Evolutionary conservation across 2,329 filamentous ascomycete genomes (phyloP).

Genomic region (Nigrospora osmanthi): DNA sequence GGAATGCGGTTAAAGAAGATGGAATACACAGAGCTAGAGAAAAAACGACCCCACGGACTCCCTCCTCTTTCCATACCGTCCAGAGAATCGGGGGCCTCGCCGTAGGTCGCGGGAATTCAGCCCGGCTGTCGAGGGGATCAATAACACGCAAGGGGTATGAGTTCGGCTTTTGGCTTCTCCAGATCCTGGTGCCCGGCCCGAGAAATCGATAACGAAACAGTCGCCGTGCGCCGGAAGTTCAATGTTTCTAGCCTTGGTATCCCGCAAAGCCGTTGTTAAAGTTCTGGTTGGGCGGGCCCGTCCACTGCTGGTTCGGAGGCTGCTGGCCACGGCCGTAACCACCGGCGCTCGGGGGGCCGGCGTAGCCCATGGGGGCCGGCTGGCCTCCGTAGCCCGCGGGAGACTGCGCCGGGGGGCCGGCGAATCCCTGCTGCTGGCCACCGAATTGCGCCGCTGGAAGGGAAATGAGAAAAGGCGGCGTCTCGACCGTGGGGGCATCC

Average conservation of each 20-base stretch:
- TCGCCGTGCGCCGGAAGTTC: slow-evolving; percentile 1
- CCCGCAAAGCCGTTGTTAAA: slow-evolving; percentile 56
- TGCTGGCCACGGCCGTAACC: slow-evolving; percentile 75
- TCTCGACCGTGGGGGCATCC: background rate
- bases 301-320: slow-evolving; percentile 48
- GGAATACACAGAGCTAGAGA: slow-evolving; percentile 13
- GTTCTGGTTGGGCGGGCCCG: slow-evolving; percentile 43
- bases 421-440: slow-evolving; percentile 62
- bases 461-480: background rate
- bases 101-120: background rate
- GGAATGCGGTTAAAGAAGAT: slow-evolving; percentile 2
- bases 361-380: slow-evolving; percentile 55
- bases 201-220: slow-evolving; percentile 10
- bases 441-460: slow-evolving; percentile 40
- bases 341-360: slow-evolving; percentile 66
- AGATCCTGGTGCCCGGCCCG: background rate
- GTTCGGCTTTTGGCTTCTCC: background rate
- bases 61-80: background rate
- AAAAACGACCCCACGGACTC: slow-evolving; percentile 6
- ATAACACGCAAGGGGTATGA: background rate
- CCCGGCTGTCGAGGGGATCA: slow-evolving; percentile 1
- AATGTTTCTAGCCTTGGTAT: slow-evolving; percentile 46
- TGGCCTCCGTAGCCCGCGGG: slow-evolving; percentile 57
- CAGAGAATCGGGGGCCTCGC: too few species aligned
- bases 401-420: slow-evolving; percentile 52